phyloP scores from a whole-genome alignment of 2,329 filamentous ascomycete genomes.

The Coleophoma crateriformis region DNA sequence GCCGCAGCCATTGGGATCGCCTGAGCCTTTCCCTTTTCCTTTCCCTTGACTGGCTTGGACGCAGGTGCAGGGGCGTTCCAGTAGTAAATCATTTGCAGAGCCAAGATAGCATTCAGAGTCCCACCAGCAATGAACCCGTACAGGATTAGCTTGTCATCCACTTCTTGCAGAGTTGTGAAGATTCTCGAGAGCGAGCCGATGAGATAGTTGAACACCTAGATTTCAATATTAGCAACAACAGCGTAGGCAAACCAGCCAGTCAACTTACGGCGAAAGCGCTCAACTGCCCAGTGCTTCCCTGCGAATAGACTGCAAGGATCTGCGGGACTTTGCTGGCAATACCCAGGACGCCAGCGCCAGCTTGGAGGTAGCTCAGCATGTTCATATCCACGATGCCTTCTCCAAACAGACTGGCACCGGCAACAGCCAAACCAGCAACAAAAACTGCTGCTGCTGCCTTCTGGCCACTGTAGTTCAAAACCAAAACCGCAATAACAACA shows the following conservation, averaged over 20 bases:
- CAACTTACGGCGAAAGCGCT: conserved; percentile 86
- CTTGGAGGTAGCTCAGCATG: conserved; percentile 60
- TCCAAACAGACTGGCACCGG: conserved; percentile 65
- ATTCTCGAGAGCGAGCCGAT: conserved; percentile 87
- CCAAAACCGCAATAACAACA: conserved; percentile 78
- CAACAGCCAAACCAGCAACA: conserved; percentile 68
- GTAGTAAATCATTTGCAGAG: conserved; percentile 90
- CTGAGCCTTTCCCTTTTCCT: conserved; percentile 29
- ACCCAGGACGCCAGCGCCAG: conserved; percentile 74
- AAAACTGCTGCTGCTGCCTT: conserved; percentile 67
- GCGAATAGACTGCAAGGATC: conserved; percentile 76
- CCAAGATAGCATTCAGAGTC: conserved; percentile 79
- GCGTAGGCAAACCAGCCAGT: conserved; percentile 2
- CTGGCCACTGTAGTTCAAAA: conserved; percentile 76
- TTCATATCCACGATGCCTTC: conserved; percentile 55
- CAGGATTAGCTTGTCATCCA: conserved; percentile 92
- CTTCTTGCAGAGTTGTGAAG: conserved; percentile 96
- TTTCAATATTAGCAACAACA: not conserved
- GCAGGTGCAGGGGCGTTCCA: conserved; percentile 68
- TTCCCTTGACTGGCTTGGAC: conserved; percentile 38
- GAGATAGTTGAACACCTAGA: conserved; percentile 95
- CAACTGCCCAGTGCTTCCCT: conserved; percentile 90
- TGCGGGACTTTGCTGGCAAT: conserved; percentile 92
- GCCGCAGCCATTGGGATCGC: conserved; percentile 6
- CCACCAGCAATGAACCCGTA: conserved; percentile 94